Base-by-base conservation (phyloP, 2,329 filamentous ascomycete species). In the Aureobasidium namibiae region DNA sequence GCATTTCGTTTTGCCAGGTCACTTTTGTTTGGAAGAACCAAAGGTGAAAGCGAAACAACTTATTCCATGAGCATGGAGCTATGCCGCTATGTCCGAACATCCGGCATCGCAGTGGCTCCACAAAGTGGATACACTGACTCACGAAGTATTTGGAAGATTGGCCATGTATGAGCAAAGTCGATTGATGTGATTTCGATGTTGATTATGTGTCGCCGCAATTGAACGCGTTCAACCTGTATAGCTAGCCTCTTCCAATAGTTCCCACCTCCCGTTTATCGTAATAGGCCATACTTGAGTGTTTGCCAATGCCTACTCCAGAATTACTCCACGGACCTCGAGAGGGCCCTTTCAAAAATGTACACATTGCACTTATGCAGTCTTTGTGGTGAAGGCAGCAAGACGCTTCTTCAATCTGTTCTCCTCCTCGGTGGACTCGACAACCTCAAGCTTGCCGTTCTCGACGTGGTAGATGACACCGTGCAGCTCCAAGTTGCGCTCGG, bases 401-500 rank as follows among this genome's bases (percentile, higher is more conserved):
- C 61, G 59, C 62, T 61, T 63, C 60, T 61, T 56, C 39, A 39
- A 44, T 18, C 45, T 42, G 21, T 59, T 34, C 60, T 71, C 69
- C 45, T 75, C 62, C 65, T 71, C 69, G 10, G 60, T 50, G 16
- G 58, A 63, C 42, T 81, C 78, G 61, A 86, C 64, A 61, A 82
- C 75, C 59, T 79, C 75, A 65, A 85, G 72, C 48, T 78, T 69
- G n/a, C 82, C 82, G 24, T 70, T 78, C 4, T 70, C 79, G 61
- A 85, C 77, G 66, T 94, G 86, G 70, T 89, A 92, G 14, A 95
- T 77, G 56, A 86, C 78, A n/a, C 89, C 90, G 70, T 94, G 89
- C 6, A 95, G 81, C 72, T 86, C 76, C 42, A 95, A 73, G 1
- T 86, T 87, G 29, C 88, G 78, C 66, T 90, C 84, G 63, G 77